Evolutionary conservation across 2,329 filamentous ascomycete genomes (phyloP).

Genomic region (Ceratocystis albifundus): DNA sequence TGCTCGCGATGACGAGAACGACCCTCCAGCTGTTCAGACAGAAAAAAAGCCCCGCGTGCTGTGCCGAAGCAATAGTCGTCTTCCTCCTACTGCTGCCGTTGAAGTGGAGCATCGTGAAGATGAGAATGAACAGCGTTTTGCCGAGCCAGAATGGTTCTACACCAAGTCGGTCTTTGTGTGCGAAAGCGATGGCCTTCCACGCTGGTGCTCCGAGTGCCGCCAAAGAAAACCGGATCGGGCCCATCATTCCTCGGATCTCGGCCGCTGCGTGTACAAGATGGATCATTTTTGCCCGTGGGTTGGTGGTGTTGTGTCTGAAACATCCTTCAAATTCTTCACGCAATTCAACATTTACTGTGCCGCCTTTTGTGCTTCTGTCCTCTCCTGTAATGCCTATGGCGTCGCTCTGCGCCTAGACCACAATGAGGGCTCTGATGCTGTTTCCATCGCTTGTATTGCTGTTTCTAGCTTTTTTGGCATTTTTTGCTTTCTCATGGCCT

Average conservation of each 20-base stretch:
- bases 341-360: conserved; percentile 71
- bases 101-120: conserved; percentile 40
- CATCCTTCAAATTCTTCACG: conserved; percentile 82
- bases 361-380: conserved; percentile 52
- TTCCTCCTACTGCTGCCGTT: conserved; percentile 25
- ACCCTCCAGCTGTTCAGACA: neutral
- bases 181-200: conserved; percentile 68
- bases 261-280: conserved; percentile 76
- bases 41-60: neutral
- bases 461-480: conserved; percentile 62
- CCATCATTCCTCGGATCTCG: conserved; percentile 75
- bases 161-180: conserved; percentile 74
- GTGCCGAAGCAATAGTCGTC: conserved; percentile 10
- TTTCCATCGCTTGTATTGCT: conserved; percentile 55
- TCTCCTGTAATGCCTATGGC: conserved; percentile 54
- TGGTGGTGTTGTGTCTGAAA: conserved; percentile 83
- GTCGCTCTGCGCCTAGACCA: conserved; percentile 43
- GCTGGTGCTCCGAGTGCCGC: conserved; percentile 73
- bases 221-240: conserved; percentile 82
- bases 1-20: conserved; percentile 4
- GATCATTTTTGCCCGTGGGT: conserved; percentile 96
- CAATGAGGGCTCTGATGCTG: conserved; percentile 38
- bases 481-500: conserved; percentile 69
- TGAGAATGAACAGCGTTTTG: conserved; percentile 31
- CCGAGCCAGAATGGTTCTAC: conserved; percentile 65